Evolutionary conservation across 768 basidiomycete genomes (phyloP).

Genomic region (Lentinula sp.): DNA sequence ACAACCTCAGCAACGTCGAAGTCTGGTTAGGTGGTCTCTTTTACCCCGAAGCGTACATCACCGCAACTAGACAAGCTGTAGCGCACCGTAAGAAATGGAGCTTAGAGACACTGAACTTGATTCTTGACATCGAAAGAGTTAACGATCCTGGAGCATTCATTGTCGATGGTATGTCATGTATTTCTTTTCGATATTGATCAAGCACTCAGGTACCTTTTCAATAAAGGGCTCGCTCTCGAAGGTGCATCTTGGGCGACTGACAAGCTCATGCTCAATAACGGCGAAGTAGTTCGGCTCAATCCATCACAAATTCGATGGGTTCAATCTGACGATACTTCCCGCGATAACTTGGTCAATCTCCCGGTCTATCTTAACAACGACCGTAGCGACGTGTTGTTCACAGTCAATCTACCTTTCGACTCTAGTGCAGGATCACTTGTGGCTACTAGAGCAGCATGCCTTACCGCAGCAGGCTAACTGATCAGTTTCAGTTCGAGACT

Average conservation of each 20-base stretch:
- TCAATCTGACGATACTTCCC: conserved; percentile 40
- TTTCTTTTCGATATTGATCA: not conserved
- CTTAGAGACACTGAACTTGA: conserved; percentile 77
- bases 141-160: conserved; percentile 78
- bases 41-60: conserved; percentile 95
- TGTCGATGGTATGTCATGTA: conserved; percentile 65
- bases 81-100: conserved; percentile 92
- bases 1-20: conserved; percentile 61
- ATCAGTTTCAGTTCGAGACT: not conserved
- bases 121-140: conserved; percentile 76
- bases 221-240: conserved; percentile 75
- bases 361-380: conserved; percentile 92
- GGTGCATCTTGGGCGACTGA: conserved; percentile 75
- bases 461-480: conserved; percentile 70
- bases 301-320: conserved; percentile 89
- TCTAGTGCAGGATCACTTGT: conserved; percentile 60
- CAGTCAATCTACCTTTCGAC: conserved; percentile 78
- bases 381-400: conserved; percentile 87
- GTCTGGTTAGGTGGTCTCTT: conserved; percentile 94
- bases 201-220: conserved; percentile 2
- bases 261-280: conserved; percentile 76
- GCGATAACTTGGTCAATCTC: conserved; percentile 56
- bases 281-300: conserved; percentile 69
- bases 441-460: conserved; percentile 84
- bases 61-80: conserved; percentile 92